A percentile compares a stretch with the other conserved stretches of the same genome.
These are phyloP conservation scores for Ophiostoma sp. DNA, from an alignment of 2,329 filamentous ascomycete genomes.

Conservation along the genomic window DNA sequence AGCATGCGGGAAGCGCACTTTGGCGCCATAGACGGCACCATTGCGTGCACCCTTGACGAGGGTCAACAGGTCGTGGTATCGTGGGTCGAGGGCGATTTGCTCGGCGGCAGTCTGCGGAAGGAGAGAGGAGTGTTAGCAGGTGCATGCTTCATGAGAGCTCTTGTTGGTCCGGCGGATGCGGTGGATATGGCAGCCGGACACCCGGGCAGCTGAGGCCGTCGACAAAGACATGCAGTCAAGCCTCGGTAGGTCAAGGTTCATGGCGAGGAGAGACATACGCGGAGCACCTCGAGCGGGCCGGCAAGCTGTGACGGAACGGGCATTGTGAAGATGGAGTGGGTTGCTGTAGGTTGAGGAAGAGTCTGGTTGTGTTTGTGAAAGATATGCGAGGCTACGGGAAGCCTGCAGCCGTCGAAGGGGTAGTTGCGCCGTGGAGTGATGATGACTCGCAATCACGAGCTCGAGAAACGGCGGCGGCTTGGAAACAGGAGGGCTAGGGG, in stretches of 20 bases:
- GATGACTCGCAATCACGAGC: neutral
- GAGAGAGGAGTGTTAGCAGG: neutral
- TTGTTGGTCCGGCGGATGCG: neutral
- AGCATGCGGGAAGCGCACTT: constrained; percentile 97
- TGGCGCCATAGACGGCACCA: constrained; percentile 92
- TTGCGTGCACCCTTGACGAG: constrained; percentile 92
- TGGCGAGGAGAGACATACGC: neutral
- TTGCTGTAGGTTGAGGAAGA: neutral
- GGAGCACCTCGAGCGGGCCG: constrained; percentile 11
- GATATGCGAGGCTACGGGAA: neutral
- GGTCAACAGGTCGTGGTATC: constrained; percentile 77
- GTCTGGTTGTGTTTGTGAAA: neutral
- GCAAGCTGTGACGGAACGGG: constrained; percentile 17
- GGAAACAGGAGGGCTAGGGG: neutral
- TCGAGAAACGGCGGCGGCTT: neutral
- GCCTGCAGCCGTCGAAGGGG: neutral
- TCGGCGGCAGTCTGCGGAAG: constrained; percentile 60
- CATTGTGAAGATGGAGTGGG: neutral
- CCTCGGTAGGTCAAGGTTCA: neutral
- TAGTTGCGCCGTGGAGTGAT: neutral
- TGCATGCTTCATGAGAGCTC: neutral
- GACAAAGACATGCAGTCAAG: neutral
- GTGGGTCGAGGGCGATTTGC: constrained; percentile 71
- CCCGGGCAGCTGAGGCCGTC: neutral
- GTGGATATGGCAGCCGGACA: neutral